phyloP scores from a whole-genome alignment of 805 yeast genomes.

The Pichia nakasei region DNA sequence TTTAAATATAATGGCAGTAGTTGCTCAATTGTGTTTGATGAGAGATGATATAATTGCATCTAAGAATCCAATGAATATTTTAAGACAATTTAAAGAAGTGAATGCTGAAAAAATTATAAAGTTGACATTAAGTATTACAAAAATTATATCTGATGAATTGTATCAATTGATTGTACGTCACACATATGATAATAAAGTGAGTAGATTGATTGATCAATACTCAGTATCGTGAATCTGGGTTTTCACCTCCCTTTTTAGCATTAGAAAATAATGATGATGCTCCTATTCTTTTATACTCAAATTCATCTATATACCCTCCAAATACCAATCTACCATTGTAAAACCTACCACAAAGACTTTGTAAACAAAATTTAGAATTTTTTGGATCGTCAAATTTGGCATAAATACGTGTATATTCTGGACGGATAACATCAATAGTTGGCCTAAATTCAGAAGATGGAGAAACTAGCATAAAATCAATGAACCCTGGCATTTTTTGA shows the following conservation, averaged over 20 bases:
- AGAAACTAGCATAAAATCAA: not conserved
- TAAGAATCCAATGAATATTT: slow-evolving; percentile 62
- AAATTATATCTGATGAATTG: slow-evolving; percentile 58
- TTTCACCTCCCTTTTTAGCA: slow-evolving; percentile 9
- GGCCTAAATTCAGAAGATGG: not conserved
- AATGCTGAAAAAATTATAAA: slow-evolving; percentile 70
- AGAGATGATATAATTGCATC: slow-evolving; percentile 53
- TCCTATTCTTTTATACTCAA: slow-evolving; percentile 37
- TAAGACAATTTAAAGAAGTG: slow-evolving; percentile 64
- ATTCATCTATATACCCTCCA: slow-evolving; percentile 51
- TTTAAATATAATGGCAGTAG: slow-evolving; percentile 73
- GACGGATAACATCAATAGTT: not conserved
- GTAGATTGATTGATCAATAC: slow-evolving; percentile 20
- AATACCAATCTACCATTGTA: slow-evolving; percentile 65
- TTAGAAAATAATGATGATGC: not conserved
- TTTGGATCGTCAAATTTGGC: slow-evolving; percentile 50
- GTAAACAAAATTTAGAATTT: slow-evolving; percentile 45
- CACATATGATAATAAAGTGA: slow-evolving; percentile 40
- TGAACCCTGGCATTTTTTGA: not conserved
- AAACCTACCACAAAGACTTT: slow-evolving; percentile 50
- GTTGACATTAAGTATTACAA: slow-evolving; percentile 69
- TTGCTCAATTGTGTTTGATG: slow-evolving; percentile 70
- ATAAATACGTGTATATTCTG: slow-evolving; percentile 31
- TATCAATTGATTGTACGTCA: slow-evolving; percentile 59
- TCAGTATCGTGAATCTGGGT: not conserved